These are phyloP conservation scores for Fusarium albidum DNA, from an alignment of 2,329 filamentous ascomycete genomes.

Conservation along the genomic window DNA sequence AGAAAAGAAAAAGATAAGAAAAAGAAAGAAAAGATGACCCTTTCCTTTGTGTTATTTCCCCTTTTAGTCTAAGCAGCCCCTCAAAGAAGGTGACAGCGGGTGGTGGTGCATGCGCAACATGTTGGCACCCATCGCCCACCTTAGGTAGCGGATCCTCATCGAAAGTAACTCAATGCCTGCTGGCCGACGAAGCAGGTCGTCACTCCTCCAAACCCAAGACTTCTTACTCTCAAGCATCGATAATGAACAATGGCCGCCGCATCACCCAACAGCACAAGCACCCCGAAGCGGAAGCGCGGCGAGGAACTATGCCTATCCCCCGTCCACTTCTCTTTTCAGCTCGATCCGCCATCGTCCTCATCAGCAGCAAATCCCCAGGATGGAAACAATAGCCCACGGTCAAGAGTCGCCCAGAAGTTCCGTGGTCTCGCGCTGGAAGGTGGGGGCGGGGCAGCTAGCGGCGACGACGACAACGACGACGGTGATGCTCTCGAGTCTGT, in stretches of 20 bases:
- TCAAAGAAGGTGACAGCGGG: slow-evolving; percentile 13
- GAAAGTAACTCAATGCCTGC: not conserved
- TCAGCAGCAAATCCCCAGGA: slow-evolving; percentile 48
- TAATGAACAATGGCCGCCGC: slow-evolving; percentile 35
- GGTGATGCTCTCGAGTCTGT: slow-evolving; percentile 42
- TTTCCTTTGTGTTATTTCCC: slow-evolving; percentile 7
- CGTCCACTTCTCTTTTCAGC: slow-evolving; percentile 60
- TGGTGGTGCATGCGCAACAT: slow-evolving; percentile 27
- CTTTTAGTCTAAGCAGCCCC: slow-evolving; percentile 15
- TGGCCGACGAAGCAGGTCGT: slow-evolving; percentile 7
- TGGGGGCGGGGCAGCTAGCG: slow-evolving; percentile 54
- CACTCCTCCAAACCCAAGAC: slow-evolving; percentile 3
- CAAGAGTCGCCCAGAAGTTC: slow-evolving; percentile 61
- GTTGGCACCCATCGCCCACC: slow-evolving; percentile 1
- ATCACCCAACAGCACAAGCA: slow-evolving; percentile 44
- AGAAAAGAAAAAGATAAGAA: too few species aligned
- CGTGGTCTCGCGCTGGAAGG: slow-evolving; percentile 56
- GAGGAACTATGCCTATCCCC: slow-evolving; percentile 46
- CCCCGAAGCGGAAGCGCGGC: slow-evolving; percentile 58
- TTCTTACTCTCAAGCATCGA: slow-evolving; percentile 11
- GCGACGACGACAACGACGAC: slow-evolving; percentile 41
- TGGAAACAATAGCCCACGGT: slow-evolving; percentile 61
- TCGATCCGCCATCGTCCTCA: slow-evolving; percentile 47
- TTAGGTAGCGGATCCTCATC: slow-evolving; percentile 7
- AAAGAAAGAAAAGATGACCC: too few species aligned